These are phyloP conservation scores for Nitzschia inconspicua DNA, from an alignment of 108 stramenopile genomes.

Conservation along the genomic window DNA sequence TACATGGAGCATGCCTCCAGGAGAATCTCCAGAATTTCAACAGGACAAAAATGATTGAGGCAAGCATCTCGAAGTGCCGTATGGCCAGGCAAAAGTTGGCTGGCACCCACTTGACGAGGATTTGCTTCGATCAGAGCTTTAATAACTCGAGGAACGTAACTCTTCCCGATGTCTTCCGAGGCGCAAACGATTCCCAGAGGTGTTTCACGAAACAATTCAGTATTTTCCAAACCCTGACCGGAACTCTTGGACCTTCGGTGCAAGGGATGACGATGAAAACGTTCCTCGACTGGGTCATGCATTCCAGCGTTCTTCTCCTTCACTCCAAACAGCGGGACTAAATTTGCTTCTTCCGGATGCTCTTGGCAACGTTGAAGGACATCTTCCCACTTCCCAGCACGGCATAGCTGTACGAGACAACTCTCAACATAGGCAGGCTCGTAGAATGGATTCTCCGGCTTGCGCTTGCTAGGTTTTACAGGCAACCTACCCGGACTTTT, in stretches of 20 bases:
- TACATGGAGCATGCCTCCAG: slow-evolving; percentile 6
- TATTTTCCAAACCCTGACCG: neutral
- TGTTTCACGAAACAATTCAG: slow-evolving; percentile 9
- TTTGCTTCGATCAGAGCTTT: slow-evolving; percentile 19
- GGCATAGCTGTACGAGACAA: slow-evolving; percentile 18
- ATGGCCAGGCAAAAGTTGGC: slow-evolving; percentile 19
- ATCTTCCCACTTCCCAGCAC: slow-evolving; percentile 14
- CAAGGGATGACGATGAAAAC: neutral
- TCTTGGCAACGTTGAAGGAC: slow-evolving; percentile 11
- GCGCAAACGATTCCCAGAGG: slow-evolving; percentile 33
- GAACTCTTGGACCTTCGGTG: too few species aligned
- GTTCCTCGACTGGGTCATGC: neutral
- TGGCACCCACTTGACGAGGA: slow-evolving; percentile 19
- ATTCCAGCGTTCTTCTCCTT: neutral
- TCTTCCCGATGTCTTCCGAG: slow-evolving; percentile 5
- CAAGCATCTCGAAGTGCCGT: slow-evolving; percentile 33
- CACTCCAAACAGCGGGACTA: neutral
- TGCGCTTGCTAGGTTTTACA: slow-evolving; percentile 7
- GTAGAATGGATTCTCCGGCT: neutral
- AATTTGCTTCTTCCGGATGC: slow-evolving; percentile 22
- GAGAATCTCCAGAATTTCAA: slow-evolving; percentile 4
- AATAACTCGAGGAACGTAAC: slow-evolving; percentile 1
- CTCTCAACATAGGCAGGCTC: slow-evolving; percentile 6
- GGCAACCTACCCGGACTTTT: neutral
- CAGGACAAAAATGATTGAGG: slow-evolving; percentile 16